Evolutionary conservation across 1,139 yeast genomes (phyloP).

Genomic region (Suhomyces maxii): DNA sequence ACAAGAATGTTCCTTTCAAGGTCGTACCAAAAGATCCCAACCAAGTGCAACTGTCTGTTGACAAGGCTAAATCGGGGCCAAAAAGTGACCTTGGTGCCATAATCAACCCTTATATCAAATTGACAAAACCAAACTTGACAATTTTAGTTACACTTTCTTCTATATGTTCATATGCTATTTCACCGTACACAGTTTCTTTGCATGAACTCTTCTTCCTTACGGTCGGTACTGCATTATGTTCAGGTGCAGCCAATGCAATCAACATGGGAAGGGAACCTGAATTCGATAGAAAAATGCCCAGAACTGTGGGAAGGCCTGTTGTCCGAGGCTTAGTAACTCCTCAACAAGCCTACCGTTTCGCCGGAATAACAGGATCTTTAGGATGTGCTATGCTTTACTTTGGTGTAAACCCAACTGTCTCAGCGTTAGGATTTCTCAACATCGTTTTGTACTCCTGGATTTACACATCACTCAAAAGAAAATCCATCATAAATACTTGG

Average conservation of each 20-base stretch:
- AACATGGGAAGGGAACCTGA: constrained; percentile 97
- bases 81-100: constrained; percentile 29
- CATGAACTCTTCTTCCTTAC: constrained; percentile 71
- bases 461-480: constrained; percentile 87
- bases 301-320: constrained; percentile 89
- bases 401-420: constrained; percentile 88
- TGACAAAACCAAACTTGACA: constrained; percentile 87
- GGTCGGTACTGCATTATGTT: constrained; percentile 80
- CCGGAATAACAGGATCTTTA: constrained; percentile 65
- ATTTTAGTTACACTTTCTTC: constrained; percentile 87
- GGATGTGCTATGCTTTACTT: constrained; percentile 70
- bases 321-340: constrained; percentile 81
- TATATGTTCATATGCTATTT: constrained; percentile 89
- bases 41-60: constrained; percentile 11
- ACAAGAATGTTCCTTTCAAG: constrained; percentile 55
- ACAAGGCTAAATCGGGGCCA: background rate
- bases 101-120: constrained; percentile 64
- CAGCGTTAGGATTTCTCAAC: constrained; percentile 72
- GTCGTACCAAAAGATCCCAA: constrained; percentile 41
- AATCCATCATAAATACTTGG: constrained; percentile 90
- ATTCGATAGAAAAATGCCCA: constrained; percentile 81
- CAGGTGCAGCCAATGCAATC: constrained; percentile 94
- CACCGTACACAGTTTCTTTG: constrained; percentile 77
- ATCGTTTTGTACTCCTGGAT: constrained; percentile 84
- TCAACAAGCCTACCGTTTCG: constrained; percentile 75